phyloP scores from a whole-genome alignment of 176 grass and related monocot species.

The Oryza glumipatula region DNA sequence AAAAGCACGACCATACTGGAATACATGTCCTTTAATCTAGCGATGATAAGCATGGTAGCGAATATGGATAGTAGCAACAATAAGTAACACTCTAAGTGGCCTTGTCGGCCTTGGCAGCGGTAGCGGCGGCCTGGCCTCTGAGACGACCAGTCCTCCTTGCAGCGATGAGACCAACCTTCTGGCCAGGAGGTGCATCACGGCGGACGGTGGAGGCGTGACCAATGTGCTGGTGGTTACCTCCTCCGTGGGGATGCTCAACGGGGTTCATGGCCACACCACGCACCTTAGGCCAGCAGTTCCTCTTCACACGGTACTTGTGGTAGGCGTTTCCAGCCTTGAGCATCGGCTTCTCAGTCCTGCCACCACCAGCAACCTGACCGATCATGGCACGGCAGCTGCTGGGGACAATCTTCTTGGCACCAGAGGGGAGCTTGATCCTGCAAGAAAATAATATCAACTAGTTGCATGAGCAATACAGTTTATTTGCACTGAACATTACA shows the following conservation, averaged over 20 bases:
- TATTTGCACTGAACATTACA: not conserved
- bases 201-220: constrained; percentile 89
- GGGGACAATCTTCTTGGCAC: constrained; percentile 93
- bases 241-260: constrained; percentile 94
- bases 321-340: constrained; percentile 92
- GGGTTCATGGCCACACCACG: constrained; percentile 99
- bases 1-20: constrained; percentile 35
- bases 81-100: constrained; percentile 57
- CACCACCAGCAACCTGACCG: constrained; percentile 85
- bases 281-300: constrained; percentile 97
- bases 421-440: constrained; percentile 96
- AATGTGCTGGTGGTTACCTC: constrained; percentile 99
- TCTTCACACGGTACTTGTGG: constrained; percentile 94
- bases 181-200: constrained; percentile 84
- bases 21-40: constrained; percentile 54
- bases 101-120: constrained; percentile 85
- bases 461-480: not conserved
- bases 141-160: constrained; percentile 92
- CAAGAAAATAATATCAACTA: not conserved
- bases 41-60: not conserved
- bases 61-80: constrained; percentile 37
- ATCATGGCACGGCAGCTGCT: constrained; percentile 91
- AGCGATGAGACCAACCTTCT: constrained; percentile 94
- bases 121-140: constrained; percentile 80
- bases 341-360: constrained; percentile 87